These are phyloP conservation scores for Arthromyces matolae DNA, from an alignment of 768 basidiomycete genomes.

Conservation along the genomic window DNA sequence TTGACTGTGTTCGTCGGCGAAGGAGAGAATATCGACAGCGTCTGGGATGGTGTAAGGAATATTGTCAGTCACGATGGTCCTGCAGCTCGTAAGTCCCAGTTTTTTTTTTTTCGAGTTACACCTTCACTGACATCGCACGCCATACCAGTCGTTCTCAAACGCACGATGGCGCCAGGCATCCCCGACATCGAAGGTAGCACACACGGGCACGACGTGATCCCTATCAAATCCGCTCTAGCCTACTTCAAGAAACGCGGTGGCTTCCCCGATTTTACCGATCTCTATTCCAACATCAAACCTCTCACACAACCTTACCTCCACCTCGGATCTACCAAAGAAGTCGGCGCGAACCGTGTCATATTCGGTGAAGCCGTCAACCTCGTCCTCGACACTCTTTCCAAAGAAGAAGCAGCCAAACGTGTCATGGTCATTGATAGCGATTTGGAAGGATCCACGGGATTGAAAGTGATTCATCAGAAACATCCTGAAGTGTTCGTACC, in stretches of 20 bases:
- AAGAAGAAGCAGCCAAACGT: conserved; percentile 72
- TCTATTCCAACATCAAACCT: conserved; percentile 67
- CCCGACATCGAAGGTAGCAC: conserved; percentile 73
- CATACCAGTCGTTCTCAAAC: conserved; percentile 60
- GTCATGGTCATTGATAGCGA: conserved; percentile 91
- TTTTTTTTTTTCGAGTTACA: neutral
- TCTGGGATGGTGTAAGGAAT: conserved; percentile 64
- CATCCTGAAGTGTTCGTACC: conserved; percentile 85
- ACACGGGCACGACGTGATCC: conserved; percentile 85
- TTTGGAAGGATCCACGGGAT: conserved; percentile 84
- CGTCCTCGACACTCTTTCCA: conserved; percentile 70
- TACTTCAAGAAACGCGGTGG: conserved; percentile 63
- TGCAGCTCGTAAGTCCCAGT: conserved; percentile 54
- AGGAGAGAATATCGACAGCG: conserved; percentile 76
- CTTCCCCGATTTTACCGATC: conserved; percentile 42
- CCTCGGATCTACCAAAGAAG: conserved; percentile 67
- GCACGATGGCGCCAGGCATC: conserved; percentile 64
- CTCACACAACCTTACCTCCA: conserved; percentile 52
- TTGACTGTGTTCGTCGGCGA: conserved; percentile 69
- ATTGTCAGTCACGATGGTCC: conserved; percentile 66
- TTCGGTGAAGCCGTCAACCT: conserved; percentile 83
- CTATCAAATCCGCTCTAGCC: conserved; percentile 73
- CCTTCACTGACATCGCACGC: neutral
- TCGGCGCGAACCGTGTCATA: conserved; percentile 75
- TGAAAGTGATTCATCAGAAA: conserved; percentile 85